These are phyloP conservation scores for Fusarium albidum DNA, from an alignment of 2,329 filamentous ascomycete genomes.

Conservation along the genomic window DNA sequence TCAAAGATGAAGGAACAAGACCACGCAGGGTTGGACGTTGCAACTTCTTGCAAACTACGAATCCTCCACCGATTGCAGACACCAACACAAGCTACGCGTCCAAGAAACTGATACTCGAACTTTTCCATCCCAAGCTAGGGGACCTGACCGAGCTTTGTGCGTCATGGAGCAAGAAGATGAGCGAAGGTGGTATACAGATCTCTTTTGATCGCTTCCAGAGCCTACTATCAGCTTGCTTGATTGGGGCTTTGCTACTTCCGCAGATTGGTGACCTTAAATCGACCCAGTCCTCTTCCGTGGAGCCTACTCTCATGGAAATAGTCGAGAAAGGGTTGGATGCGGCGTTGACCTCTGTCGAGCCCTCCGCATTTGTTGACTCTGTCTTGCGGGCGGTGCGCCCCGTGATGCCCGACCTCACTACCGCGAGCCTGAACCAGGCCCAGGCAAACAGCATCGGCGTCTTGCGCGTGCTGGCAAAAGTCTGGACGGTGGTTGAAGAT, in stretches of 20 bases:
- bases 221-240: conserved; percentile 57
- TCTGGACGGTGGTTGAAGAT: conserved; percentile 44
- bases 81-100: conserved; percentile 49
- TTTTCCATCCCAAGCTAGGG: conserved; percentile 61
- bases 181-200: conserved; percentile 57
- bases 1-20: conserved; percentile 45
- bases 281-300: conserved; percentile 58
- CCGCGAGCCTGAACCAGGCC: conserved; percentile 48
- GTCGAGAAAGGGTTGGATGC: conserved; percentile 51
- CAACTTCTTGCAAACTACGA: conserved; percentile 9
- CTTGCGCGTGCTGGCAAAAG: conserved; percentile 52
- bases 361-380: conserved; percentile 54
- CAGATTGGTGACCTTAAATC: conserved; percentile 57
- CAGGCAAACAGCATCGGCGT: conserved; percentile 51
- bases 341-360: conserved; percentile 55
- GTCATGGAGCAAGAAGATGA: conserved; percentile 55
- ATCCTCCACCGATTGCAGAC: conserved; percentile 40
- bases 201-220: conserved; percentile 63
- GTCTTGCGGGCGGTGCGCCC: conserved; percentile 54
- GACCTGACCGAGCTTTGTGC: conserved; percentile 57
- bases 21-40: background rate
- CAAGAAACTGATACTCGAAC: conserved; percentile 61
- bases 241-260: conserved; percentile 56
- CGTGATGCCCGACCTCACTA: conserved; percentile 56
- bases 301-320: conserved; percentile 52